Percentiles rank a stretch among this genome's conserved stretches.
These are phyloP conservation scores for Choanephora cucurbitarum DNA, from an alignment of 371 early-diverging fungal species.

Conservation along the genomic window DNA sequence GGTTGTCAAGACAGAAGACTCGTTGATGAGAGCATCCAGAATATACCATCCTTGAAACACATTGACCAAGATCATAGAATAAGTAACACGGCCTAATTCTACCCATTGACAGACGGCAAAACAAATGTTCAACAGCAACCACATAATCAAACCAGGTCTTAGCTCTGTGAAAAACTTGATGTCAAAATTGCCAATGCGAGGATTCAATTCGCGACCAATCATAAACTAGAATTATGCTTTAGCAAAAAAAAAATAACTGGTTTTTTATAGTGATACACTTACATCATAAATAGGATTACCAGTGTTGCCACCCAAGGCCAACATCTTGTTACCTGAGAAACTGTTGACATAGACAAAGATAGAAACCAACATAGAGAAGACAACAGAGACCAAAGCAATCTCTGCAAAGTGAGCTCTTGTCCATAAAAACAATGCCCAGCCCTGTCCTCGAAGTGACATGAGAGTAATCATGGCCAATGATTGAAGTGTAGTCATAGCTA, in stretches of 20 bases:
- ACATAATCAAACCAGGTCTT: slow-evolving; percentile 86
- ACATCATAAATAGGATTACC: slow-evolving; percentile 88
- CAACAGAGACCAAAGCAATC: slow-evolving; percentile 67
- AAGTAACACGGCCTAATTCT: slow-evolving; percentile 66
- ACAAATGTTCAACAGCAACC: slow-evolving; percentile 76
- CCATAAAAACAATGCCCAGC: slow-evolving; percentile 59
- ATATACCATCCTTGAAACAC: slow-evolving; percentile 84
- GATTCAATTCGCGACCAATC: slow-evolving; percentile 88
- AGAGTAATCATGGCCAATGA: slow-evolving; percentile 62
- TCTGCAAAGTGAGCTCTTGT: slow-evolving; percentile 73
- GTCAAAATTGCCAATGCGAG: slow-evolving; percentile 81
- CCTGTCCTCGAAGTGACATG: slow-evolving; percentile 39
- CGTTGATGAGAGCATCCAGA: slow-evolving; percentile 81
- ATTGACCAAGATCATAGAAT: slow-evolving; percentile 75
- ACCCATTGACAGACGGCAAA: slow-evolving; percentile 80
- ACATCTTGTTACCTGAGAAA: slow-evolving; percentile 67
- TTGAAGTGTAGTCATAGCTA: slow-evolving; percentile 46
- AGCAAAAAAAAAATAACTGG: too few relatives aligned
- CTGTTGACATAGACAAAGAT: slow-evolving; percentile 74
- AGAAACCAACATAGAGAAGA: slow-evolving; percentile 67
- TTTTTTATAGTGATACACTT: slow-evolving; percentile 16
- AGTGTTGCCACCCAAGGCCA: slow-evolving; percentile 90
- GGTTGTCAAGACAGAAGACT: slow-evolving; percentile 85
- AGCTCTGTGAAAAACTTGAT: slow-evolving; percentile 93
- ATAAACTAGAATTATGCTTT: slow-evolving; percentile 51